Evolutionary conservation across 2,329 filamentous ascomycete species (phyloP).

Genomic region (Lasiodiplodia citricola): DNA sequence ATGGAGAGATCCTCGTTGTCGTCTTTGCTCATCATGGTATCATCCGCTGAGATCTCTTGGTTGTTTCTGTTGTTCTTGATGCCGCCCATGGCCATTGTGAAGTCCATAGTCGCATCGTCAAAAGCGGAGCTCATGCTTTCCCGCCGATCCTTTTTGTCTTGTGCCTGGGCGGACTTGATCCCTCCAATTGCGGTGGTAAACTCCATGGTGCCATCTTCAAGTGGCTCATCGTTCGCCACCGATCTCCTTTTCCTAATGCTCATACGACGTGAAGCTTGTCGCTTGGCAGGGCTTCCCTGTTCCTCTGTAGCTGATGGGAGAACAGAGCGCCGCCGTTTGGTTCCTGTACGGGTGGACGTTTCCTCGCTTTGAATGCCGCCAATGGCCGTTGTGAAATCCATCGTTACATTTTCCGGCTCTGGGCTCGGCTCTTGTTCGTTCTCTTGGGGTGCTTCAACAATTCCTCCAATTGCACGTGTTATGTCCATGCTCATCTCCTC

Average conservation of each 20-base stretch:
- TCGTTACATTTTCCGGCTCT: conserved; percentile 53
- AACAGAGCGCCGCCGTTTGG: conserved; percentile 50
- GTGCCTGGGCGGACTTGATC: conserved; percentile 35
- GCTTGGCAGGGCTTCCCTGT: conserved; percentile 45
- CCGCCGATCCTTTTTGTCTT: conserved; percentile 28
- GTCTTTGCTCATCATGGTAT: conserved; percentile 28
- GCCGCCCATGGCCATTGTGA: conserved; percentile 45
- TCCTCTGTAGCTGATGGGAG: conserved; percentile 32
- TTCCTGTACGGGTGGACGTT: conserved; percentile 41
- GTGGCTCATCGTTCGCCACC: conserved; percentile 39
- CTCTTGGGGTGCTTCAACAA: conserved; percentile 60
- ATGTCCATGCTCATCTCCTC: conserved; percentile 94
- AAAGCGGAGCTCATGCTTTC: conserved; percentile 36
- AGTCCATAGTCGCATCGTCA: conserved; percentile 47
- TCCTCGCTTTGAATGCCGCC: conserved; percentile 53
- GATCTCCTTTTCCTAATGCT: conserved; percentile 48
- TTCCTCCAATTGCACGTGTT: conserved; percentile 80
- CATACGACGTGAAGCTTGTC: conserved; percentile 40
- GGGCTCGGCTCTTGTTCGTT: conserved; percentile 43
- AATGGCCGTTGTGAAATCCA: conserved; percentile 63
- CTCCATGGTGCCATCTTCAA: conserved; percentile 50
- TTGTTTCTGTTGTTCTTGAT: conserved; percentile 35
- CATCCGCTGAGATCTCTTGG: neutral
- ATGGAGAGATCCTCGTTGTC: conserved; percentile 57
- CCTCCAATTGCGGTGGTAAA: conserved; percentile 45